Base-by-base conservation (phyloP, 2,329 filamentous ascomycete species). In the Aspergillus texensis region DNA sequence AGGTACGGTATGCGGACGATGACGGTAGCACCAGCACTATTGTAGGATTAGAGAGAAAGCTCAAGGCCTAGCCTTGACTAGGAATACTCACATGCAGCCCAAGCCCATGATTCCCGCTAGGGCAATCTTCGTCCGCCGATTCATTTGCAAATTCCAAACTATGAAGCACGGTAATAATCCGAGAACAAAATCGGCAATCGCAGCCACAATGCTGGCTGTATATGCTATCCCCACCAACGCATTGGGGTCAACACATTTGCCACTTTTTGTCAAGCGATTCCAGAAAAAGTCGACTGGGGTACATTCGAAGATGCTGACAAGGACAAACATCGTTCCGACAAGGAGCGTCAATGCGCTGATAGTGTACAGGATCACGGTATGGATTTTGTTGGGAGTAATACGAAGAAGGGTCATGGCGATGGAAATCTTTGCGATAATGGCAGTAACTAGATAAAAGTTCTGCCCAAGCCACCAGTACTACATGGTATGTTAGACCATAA, bases 391-490 rank as follows among this genome's bases (percentile, higher is more conserved):
- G 52, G 30, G 28, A 32, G 52, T 55, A 28, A 55, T 55, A 28
- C 52, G 52, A 11, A 39, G 32, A 36, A 55, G 52, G 6, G 52
- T 55, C 52, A 55, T 55, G 32, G 52, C 52, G 32, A 55, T 55
- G n/a, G 52, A 55, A 19, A 55, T 10, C 36, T 55, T 55, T 24
- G 52, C 52, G 24, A 39, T n/a, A 26, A 55, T 26, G 32, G 52
- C 52, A 26, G 52, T 55, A 8, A 39, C 34, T 14, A 55, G 14
- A 32, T 55, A 55, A 14, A 55, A 55, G 21, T 39, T 55, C 21
- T 55, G 52, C n/a, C 52, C 52, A 4, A 55, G 52, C 52, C 52
- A 55, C 52, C 52, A 55, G 32, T 55, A 55, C 52, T 55, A 26
- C n/a, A 26, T 41, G 5, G 21, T 10, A 55, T 19, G 32, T 55